Conservation (phyloP, 2,329 filamentous ascomycete species). For the Chrysoporthe deuterocubensis region DNA sequence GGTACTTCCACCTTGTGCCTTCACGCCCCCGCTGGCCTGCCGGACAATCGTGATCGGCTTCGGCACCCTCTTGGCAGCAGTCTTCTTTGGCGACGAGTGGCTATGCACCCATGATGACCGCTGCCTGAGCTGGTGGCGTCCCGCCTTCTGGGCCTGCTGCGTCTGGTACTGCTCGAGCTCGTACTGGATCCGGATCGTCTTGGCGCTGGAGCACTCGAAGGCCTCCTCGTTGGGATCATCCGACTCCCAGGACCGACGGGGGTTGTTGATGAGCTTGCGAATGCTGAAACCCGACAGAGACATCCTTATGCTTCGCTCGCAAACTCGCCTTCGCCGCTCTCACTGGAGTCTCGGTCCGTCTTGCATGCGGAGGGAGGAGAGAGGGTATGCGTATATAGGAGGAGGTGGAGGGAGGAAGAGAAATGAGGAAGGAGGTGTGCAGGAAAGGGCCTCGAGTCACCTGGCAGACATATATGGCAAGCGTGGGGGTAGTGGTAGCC, state of each 20-base stretch:
- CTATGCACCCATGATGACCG: constrained; percentile 33
- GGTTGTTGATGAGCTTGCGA: constrained; percentile 46
- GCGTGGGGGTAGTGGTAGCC: neutral
- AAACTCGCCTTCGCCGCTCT: constrained; percentile 16
- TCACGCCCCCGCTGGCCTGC: constrained; percentile 27
- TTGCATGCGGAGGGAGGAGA: constrained; percentile 16
- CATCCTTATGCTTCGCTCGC: constrained; percentile 30
- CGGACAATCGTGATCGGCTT: constrained; percentile 45
- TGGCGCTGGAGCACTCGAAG: constrained; percentile 31
- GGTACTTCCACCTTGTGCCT: constrained; percentile 36
- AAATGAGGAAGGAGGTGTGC: neutral
- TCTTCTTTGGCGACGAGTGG: constrained; percentile 32
- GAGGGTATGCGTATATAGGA: neutral
- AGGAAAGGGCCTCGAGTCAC: constrained; percentile 15
- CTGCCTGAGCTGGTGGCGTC: constrained; percentile 21
- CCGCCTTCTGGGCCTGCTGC: constrained; percentile 25
- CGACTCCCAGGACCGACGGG: constrained; percentile 34
- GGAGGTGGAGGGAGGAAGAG: constrained; percentile 5
- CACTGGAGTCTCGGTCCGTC: constrained; percentile 5
- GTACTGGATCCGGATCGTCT: constrained; percentile 28
- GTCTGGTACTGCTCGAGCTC: constrained; percentile 29
- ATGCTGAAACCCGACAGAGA: constrained; percentile 49
- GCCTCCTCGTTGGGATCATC: constrained; percentile 32
- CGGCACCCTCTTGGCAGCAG: constrained; percentile 37
- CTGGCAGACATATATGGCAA: constrained; percentile 23